Conservation (phyloP, 495 filamentous ascomycete genomes). For the Acidiella bohemica region DNA sequence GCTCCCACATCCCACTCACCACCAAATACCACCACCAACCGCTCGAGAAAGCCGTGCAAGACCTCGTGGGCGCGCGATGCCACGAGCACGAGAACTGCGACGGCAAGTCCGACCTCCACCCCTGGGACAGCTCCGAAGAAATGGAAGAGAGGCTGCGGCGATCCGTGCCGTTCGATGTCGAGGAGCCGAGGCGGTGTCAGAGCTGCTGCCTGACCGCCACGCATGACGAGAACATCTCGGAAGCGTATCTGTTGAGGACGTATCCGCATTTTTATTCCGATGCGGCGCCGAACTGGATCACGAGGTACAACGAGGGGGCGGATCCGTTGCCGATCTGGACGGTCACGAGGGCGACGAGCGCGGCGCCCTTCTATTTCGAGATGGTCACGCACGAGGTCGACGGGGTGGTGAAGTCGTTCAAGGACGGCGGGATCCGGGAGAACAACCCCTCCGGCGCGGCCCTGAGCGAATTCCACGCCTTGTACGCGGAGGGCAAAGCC, state of each 20-base stretch:
- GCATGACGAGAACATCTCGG: slow-evolving; percentile 27
- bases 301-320: slow-evolving; percentile 32
- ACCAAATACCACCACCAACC: slow-evolving; percentile 34
- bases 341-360: slow-evolving; percentile 40
- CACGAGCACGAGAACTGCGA: slow-evolving; percentile 25
- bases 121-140: slow-evolving; percentile 24
- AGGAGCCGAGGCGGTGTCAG: slow-evolving; percentile 18
- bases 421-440: slow-evolving; percentile 34
- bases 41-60: slow-evolving; percentile 31
- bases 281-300: slow-evolving; percentile 27
- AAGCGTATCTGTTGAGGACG: slow-evolving; percentile 32
- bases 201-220: slow-evolving; percentile 31
- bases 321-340: slow-evolving; percentile 35
- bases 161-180: slow-evolving; percentile 9
- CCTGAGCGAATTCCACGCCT: slow-evolving; percentile 27
- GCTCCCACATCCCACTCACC: slow-evolving; percentile 25
- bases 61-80: slow-evolving; percentile 29
- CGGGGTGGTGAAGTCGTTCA: slow-evolving; percentile 25
- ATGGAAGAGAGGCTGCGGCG: slow-evolving; percentile 3
- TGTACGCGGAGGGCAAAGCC: slow-evolving; percentile 23
- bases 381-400: slow-evolving; percentile 27
- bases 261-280: slow-evolving; percentile 30
- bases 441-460: slow-evolving; percentile 33
- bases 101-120: slow-evolving; percentile 28
- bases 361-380: slow-evolving; percentile 40